Conservation (phyloP, 2,329 filamentous ascomycete species). For the Colletotrichum melonis region DNA sequence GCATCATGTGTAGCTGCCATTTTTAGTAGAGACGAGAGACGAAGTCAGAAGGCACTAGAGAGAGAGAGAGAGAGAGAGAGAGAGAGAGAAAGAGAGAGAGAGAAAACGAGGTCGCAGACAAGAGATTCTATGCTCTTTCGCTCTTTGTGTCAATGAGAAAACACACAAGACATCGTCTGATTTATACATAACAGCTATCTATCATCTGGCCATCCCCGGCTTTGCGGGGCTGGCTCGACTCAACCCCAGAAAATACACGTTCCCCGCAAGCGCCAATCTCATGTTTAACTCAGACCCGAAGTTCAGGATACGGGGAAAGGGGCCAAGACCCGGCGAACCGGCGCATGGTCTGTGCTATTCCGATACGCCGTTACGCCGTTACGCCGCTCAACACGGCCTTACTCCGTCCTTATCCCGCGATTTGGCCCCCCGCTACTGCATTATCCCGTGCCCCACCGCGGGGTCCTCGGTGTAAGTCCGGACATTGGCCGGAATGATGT, state of each 20-base stretch:
- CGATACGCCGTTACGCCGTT: conserved; percentile 24
- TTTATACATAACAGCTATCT: background rate
- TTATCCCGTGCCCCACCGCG: conserved; percentile 23
- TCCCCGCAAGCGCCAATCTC: conserved; percentile 14
- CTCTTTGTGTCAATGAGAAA: background rate
- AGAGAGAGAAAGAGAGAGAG: background rate
- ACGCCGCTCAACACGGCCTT: background rate
- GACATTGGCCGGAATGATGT: background rate
- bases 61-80: background rate
- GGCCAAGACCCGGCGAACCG: conserved; percentile 13
- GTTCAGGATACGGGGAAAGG: background rate
- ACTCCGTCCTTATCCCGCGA: conserved; percentile 6
- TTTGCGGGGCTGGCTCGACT: conserved; percentile 13
- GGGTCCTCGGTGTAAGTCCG: conserved; percentile 16
- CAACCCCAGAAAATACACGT: conserved; percentile 6
- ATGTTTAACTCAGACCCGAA: background rate
- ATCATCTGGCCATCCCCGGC: background rate
- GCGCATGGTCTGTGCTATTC: conserved; percentile 25
- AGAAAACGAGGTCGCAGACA: too few relatives aligned
- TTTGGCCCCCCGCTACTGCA: conserved; percentile 1
- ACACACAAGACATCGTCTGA: background rate
- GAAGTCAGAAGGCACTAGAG: background rate
- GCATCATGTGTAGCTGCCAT: background rate
- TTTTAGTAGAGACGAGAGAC: background rate
- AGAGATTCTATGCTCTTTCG: background rate